These are phyloP conservation scores for Dictyostelium brefeldianum DNA, from an alignment of 78 protist species.

Conservation along the genomic window DNA sequence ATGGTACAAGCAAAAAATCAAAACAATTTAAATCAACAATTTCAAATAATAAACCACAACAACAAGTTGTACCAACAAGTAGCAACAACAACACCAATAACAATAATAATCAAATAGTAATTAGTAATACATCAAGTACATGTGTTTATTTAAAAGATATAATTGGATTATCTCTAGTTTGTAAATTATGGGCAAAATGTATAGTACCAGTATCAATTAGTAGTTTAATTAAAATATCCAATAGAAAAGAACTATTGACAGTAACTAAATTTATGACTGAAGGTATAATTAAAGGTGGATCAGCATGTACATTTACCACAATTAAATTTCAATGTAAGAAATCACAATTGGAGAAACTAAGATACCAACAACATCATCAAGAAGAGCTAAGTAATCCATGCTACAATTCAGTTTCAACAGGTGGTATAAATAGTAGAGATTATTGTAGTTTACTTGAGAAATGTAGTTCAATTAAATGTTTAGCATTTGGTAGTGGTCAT, in stretches of 20 bases:
- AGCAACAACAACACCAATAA: not conserved
- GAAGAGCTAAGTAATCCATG: conserved; percentile 18
- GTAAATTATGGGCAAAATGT: conserved; percentile 47
- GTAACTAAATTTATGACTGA: conserved; percentile 35
- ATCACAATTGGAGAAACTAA: conserved; percentile 5
- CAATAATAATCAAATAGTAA: not conserved
- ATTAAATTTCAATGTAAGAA: conserved; percentile 46
- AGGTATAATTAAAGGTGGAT: conserved; percentile 50
- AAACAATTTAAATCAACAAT: not conserved
- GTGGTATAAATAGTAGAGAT: conserved; percentile 17
- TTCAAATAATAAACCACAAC: conserved; percentile 12
- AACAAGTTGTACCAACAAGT: not conserved
- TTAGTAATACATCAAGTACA: not conserved
- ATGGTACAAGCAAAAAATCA: not conserved
- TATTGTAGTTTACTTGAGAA: conserved; percentile 19
- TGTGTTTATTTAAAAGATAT: conserved; percentile 35
- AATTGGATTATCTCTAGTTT: conserved; percentile 24
- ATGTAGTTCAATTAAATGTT: not conserved
- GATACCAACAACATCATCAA: conserved; percentile 27
- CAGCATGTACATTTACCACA: conserved; percentile 37
- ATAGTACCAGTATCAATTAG: conserved; percentile 40
- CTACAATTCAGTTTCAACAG: conserved; percentile 8
- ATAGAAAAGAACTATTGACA: conserved; percentile 29
- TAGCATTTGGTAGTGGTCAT: conserved; percentile 32
- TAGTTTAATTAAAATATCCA: conserved; percentile 25